Percentiles rank a stretch among this genome's conserved stretches.
phyloP scores from a whole-genome alignment of 768 basidiomycete species.

The Roridomyces roridus region DNA sequence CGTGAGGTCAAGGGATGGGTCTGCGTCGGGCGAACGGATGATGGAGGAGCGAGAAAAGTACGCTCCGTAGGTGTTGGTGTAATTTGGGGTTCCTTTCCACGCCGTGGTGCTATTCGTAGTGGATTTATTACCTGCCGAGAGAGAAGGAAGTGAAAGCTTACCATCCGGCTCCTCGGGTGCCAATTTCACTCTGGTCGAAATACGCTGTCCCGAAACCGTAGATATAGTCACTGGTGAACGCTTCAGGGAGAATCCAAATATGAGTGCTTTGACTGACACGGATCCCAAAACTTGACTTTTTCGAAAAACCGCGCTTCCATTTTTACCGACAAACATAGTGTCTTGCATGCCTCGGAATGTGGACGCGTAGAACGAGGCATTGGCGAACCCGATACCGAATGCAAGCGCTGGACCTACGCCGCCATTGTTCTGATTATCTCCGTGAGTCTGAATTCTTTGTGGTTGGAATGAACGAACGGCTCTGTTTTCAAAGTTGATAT shows the following conservation, averaged over 20 bases:
- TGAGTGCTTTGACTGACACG: slow-evolving; percentile 42
- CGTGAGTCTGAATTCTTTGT: not conserved
- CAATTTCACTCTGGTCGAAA: slow-evolving; percentile 21
- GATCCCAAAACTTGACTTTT: slow-evolving; percentile 51
- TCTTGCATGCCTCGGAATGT: slow-evolving; percentile 50
- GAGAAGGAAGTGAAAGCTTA: not conserved
- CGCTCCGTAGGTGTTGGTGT: slow-evolving; percentile 41
- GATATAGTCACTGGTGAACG: slow-evolving; percentile 27
- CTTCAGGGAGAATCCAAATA: not conserved
- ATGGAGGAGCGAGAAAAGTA: slow-evolving; percentile 46
- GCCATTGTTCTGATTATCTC: slow-evolving; percentile 29
- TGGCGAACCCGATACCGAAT: slow-evolving; percentile 47
- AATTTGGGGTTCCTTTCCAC: slow-evolving; percentile 43
- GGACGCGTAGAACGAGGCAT: slow-evolving; percentile 53
- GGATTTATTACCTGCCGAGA: slow-evolving; percentile 40
- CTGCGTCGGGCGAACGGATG: slow-evolving; percentile 31
- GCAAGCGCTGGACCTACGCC: slow-evolving; percentile 50
- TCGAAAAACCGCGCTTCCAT: slow-evolving; percentile 44
- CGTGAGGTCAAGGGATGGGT: slow-evolving; percentile 19
- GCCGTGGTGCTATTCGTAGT: slow-evolving; percentile 47
- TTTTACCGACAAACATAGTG: slow-evolving; percentile 50
- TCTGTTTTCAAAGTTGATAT: slow-evolving; percentile 55
- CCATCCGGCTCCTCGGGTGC: slow-evolving; percentile 22
- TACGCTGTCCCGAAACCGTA: slow-evolving; percentile 49
- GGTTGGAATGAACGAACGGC: slow-evolving; percentile 27